Percentiles rank a stretch among this genome's conserved stretches.
Evolutionary conservation across 805 yeast genomes (phyloP).

Genomic region (Sugiyamaella chiloensis): DNA sequence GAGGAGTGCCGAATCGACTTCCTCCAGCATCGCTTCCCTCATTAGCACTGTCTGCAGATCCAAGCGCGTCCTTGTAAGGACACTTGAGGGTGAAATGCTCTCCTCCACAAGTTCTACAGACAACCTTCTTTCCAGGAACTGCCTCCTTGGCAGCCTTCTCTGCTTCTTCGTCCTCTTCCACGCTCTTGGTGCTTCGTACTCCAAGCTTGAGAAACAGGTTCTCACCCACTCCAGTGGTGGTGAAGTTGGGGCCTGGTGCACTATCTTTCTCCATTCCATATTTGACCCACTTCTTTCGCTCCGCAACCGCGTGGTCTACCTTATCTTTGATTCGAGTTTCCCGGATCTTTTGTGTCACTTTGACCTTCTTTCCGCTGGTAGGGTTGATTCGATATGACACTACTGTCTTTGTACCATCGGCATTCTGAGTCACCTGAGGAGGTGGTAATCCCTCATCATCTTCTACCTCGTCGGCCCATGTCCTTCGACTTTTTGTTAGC

Average conservation of each 20-base stretch:
- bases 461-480: conserved; percentile 73
- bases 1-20: conserved; percentile 20
- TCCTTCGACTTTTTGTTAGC: conserved; percentile 12
- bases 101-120: conserved; percentile 92
- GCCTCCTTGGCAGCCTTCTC: conserved; percentile 44
- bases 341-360: conserved; percentile 80
- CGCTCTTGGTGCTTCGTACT: conserved; percentile 30
- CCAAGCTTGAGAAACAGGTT: conserved; percentile 72
- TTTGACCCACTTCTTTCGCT: conserved; percentile 81
- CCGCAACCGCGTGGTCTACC: conserved; percentile 84
- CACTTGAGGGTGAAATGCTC: conserved; percentile 91
- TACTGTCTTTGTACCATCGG: conserved; percentile 88
- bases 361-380: conserved; percentile 77
- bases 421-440: conserved; percentile 70
- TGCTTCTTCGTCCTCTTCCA: conserved; percentile 57
- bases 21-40: conserved; percentile 32
- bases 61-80: conserved; percentile 90
- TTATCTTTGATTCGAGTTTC: conserved; percentile 73
- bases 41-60: conserved; percentile 47
- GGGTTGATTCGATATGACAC: conserved; percentile 65
- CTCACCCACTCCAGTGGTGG: conserved; percentile 87
- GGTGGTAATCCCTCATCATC: conserved; percentile 53
- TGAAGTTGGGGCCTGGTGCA: conserved; percentile 81
- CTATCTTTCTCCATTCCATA: conserved; percentile 76
- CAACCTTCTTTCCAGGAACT: conserved; percentile 47